Evolutionary conservation across 2,329 filamentous ascomycete genomes (phyloP).

Genomic region (Myriosclerotinia curreyana): DNA sequence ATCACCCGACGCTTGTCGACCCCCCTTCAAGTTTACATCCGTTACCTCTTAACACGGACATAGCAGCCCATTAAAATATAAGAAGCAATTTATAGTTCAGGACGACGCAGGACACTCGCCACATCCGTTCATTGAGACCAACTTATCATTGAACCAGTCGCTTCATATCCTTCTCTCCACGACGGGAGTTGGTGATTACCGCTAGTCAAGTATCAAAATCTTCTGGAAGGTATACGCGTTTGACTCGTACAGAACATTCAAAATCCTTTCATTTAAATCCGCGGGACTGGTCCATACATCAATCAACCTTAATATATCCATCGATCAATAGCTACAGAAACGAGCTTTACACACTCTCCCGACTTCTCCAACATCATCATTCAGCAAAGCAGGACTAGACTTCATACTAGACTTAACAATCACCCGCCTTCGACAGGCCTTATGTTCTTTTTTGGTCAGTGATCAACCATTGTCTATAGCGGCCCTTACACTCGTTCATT

Average conservation of each 20-base stretch:
- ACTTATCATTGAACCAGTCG: conserved; percentile 32
- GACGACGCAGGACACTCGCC: conserved; percentile 35
- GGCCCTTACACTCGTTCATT: conserved; percentile 38
- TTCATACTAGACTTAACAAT: conserved; percentile 24
- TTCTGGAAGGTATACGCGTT: conserved; percentile 34
- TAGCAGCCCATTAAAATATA: conserved; percentile 38
- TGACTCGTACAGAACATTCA: conserved; percentile 34
- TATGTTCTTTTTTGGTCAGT: conserved; percentile 36
- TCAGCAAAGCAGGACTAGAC: conserved; percentile 22
- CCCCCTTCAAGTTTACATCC: conserved; percentile 30
- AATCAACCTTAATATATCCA: conserved; percentile 32
- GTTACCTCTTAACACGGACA: conserved; percentile 30
- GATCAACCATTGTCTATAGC: conserved; percentile 32
- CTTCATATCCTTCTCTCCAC: conserved; percentile 31
- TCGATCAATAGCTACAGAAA: conserved; percentile 29
- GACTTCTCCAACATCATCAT: conserved; percentile 24
- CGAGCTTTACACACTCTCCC: conserved; percentile 26
- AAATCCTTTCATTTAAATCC: conserved; percentile 30
- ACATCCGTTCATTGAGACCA: conserved; percentile 30
- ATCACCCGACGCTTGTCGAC: conserved; percentile 37
- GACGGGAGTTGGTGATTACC: conserved; percentile 12
- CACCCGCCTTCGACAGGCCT: conserved; percentile 31
- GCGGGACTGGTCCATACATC: conserved; percentile 29
- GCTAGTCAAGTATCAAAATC: conserved; percentile 15
- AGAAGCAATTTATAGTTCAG: conserved; percentile 37